These are phyloP conservation scores for Metschnikowia bowlesiae DNA, from an alignment of 805 yeast species.

Conservation along the genomic window DNA sequence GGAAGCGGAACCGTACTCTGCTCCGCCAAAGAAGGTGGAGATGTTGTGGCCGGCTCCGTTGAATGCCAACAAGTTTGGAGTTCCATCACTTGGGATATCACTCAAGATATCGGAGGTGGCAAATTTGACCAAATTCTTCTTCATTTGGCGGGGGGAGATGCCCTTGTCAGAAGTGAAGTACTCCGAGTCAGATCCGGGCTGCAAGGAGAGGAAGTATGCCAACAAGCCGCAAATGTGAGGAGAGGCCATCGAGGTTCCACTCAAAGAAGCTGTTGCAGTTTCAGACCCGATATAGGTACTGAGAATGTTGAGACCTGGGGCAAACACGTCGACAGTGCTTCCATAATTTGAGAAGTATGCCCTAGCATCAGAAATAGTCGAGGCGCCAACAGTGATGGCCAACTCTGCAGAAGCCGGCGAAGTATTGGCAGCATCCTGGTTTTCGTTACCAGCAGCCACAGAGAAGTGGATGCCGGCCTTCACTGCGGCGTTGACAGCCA, in stretches of 20 bases:
- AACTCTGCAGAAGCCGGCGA: slow-evolving; percentile 60
- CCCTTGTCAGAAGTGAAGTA: slow-evolving; percentile 50
- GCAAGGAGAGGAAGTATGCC: slow-evolving; percentile 82
- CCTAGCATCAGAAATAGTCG: slow-evolving; percentile 40
- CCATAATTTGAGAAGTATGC: slow-evolving; percentile 55
- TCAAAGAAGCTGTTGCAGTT: slow-evolving; percentile 71
- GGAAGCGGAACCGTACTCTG: slow-evolving; percentile 9
- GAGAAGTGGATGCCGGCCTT: slow-evolving; percentile 55
- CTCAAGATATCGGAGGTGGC: slow-evolving; percentile 56
- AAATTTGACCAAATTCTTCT: slow-evolving; percentile 67
- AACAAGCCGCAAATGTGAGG: slow-evolving; percentile 94
- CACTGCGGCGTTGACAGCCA: slow-evolving; percentile 56
- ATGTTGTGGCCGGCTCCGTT: slow-evolving; percentile 79
- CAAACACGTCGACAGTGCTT: slow-evolving; percentile 49
- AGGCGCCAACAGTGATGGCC: slow-evolving; percentile 52
- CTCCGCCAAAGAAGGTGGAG: slow-evolving; percentile 54
- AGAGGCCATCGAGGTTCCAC: slow-evolving; percentile 98
- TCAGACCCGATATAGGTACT: slow-evolving; percentile 71
- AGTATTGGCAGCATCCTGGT: slow-evolving; percentile 53
- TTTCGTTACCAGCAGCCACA: slow-evolving; percentile 62
- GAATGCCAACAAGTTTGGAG: slow-evolving; percentile 73
- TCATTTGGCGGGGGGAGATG: slow-evolving; percentile 68
- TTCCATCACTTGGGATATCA: slow-evolving; percentile 62
- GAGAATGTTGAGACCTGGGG: slow-evolving; percentile 53
- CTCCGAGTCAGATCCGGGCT: slow-evolving; percentile 68